phyloP scores from a whole-genome alignment of 768 basidiomycete genomes.

The Leccinum incarnatum region DNA sequence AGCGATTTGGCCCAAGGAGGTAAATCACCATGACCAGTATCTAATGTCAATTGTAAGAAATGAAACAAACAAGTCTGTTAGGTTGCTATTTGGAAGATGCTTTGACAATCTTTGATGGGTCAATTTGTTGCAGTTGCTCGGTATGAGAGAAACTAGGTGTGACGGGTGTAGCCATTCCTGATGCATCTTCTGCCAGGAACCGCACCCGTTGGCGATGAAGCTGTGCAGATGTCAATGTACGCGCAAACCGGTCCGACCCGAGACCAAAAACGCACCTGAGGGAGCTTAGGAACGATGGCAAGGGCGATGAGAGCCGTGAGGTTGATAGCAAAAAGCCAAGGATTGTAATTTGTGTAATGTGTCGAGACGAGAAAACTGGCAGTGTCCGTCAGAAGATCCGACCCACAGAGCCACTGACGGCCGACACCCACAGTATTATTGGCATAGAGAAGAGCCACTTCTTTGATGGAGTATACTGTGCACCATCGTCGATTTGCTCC shows the following conservation, averaged over 20 bases:
- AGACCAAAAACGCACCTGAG: slow-evolving; percentile 56
- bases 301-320: slow-evolving; percentile 71
- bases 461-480: slow-evolving; percentile 97
- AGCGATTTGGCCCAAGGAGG: slow-evolving; percentile 12
- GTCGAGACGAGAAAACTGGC: slow-evolving; percentile 92
- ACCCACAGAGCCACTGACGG: background rate
- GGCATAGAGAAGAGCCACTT: slow-evolving; percentile 95
- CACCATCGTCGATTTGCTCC: slow-evolving; percentile 99
- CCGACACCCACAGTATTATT: slow-evolving; percentile 70
- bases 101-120: slow-evolving; percentile 44
- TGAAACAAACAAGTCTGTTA: slow-evolving; percentile 9
- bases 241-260: slow-evolving; percentile 5
- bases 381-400: background rate
- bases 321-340: slow-evolving; percentile 90
- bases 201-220: slow-evolving; percentile 81
- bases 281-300: slow-evolving; percentile 93
- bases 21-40: slow-evolving; percentile 13
- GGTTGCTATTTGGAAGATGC: slow-evolving; percentile 40
- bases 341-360: slow-evolving; percentile 97
- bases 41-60: slow-evolving; percentile 14
- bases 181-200: slow-evolving; percentile 64
- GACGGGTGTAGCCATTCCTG: slow-evolving; percentile 65
- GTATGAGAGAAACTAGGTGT: slow-evolving; percentile 56
- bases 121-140: slow-evolving; percentile 34
- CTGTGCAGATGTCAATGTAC: slow-evolving; percentile 38